phyloP scores from a whole-genome alignment of 345 rosid species.

The Lagerstroemia speciosa region DNA sequence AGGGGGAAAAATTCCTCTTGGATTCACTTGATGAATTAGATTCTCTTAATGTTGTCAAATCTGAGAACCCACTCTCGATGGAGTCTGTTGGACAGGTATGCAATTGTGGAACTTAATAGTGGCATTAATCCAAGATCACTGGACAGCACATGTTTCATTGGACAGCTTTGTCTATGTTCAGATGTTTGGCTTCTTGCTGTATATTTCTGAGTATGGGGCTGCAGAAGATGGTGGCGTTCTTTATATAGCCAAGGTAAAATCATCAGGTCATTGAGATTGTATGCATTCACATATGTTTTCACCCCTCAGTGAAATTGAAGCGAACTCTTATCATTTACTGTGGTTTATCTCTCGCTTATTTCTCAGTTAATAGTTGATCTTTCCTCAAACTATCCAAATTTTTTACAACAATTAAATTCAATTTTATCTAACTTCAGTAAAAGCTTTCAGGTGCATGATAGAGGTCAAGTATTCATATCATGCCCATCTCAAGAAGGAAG shows the following conservation, averaged over 20 bases:
- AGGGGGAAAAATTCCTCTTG: conserved; percentile 41
- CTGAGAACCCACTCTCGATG: conserved; percentile 60
- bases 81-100: conserved; percentile 75
- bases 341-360: background rate
- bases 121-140: background rate
- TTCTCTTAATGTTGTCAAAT: conserved; percentile 33
- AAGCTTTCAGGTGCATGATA: conserved; percentile 69
- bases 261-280: background rate
- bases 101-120: background rate
- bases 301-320: background rate
- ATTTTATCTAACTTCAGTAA: background rate
- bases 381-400: background rate
- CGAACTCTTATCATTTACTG: background rate
- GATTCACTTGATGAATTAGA: conserved; percentile 35
- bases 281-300: background rate
- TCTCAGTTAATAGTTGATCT: background rate
- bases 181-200: conserved; percentile 83
- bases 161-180: conserved; percentile 16
- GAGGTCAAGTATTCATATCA: conserved; percentile 71
- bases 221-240: conserved; percentile 39
- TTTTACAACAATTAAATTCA: background rate
- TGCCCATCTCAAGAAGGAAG: conserved; percentile 38
- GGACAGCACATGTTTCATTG: background rate
- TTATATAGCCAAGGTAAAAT: conserved; percentile 55
- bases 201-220: conserved; percentile 44